A percentile compares a stretch with the other conserved stretches of the same genome.
Evolutionary conservation across 345 rosid genomes (phyloP).

Genomic region (Linum lewisii): DNA sequence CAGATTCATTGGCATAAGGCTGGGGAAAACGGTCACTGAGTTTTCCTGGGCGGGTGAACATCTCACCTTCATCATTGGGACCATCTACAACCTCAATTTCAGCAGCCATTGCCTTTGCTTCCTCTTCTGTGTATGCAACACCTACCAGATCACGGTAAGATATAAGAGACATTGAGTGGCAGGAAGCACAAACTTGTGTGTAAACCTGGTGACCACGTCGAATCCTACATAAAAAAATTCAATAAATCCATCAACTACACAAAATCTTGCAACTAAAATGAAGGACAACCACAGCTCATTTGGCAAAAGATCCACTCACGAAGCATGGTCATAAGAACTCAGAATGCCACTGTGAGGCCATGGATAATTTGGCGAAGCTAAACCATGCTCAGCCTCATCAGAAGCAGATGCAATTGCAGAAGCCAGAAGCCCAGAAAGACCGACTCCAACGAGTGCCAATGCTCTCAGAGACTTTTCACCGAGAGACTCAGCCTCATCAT

Average conservation of each 20-base stretch:
- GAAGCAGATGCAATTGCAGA: constrained; percentile 76
- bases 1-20: constrained; percentile 85
- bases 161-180: constrained; percentile 95
- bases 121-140: constrained; percentile 97
- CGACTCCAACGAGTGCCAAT: constrained; percentile 76
- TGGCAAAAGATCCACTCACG: constrained; percentile 45
- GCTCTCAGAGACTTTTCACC: constrained; percentile 46
- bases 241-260: constrained; percentile 7
- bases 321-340: constrained; percentile 96
- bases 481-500: constrained; percentile 47
- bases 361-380: constrained; percentile 77
- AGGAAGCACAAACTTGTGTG: constrained; percentile 96
- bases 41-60: constrained; percentile 96
- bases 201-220: constrained; percentile 99
- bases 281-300: background rate
- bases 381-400: constrained; percentile 97
- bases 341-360: constrained; percentile 99
- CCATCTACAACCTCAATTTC: constrained; percentile 98
- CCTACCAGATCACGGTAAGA: constrained; percentile 95
- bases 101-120: constrained; percentile 97
- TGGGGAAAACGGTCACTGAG: constrained; percentile 93
- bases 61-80: constrained; percentile 99
- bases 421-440: constrained; percentile 72
- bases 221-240: constrained; percentile 50
- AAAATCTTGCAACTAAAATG: constrained; percentile 6